Base-by-base conservation (phyloP, 768 basidiomycete genomes). In the Sporobolomyces roseus region DNA sequence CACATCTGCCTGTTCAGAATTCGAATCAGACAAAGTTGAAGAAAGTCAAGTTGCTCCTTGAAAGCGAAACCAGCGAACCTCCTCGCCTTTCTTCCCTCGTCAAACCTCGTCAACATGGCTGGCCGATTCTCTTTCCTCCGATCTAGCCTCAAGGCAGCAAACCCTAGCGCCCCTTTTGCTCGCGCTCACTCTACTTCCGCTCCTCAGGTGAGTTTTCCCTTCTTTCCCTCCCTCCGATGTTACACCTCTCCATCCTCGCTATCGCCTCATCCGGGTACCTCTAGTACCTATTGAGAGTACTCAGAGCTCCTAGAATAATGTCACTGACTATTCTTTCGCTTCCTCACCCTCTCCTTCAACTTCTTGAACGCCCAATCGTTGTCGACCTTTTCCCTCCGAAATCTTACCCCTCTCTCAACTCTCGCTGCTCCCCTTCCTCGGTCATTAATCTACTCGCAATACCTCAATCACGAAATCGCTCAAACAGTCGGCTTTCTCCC, bases 381-480 rank as follows among this genome's bases (percentile, higher is more conserved):
- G 33, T 38, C 48, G 53, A 33, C 66, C 66, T 14, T 62, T 68
- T 68, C n/a, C n/a, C n/a, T n/a, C n/a, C n/a, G n/a, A n/a, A n/a
- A n/a, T n/a, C n/a, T n/a, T n/a, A n/a, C n/a, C n/a, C n/a, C n/a
- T n/a, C n/a, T n/a, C n/a, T n/a, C n/a, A n/a, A n/a, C n/a, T n/a
- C n/a, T n/a, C n/a, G n/a, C n/a, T n/a, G n/a, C n/a, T n/a, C n/a
- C n/a, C n/a, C n/a, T n/a, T n/a, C n/a, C n/a, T n/a, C n/a, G n/a
- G n/a, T n/a, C n/a, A n/a, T n/a, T n/a, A 30, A 27, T 23, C 30
- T 46, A 17, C 64, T 41, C 49, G 43, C 51, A 30, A 41, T 16
- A 1, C 17, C 56, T 51, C 46, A 16, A 1, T 41, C 27, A 23
- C 19, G 50, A 23, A 38, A 6, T 41, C 2, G 7, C 9, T 23